These are phyloP conservation scores for Microcyclospora tardicrescens DNA, from an alignment of 2,329 filamentous ascomycete genomes.

Conservation along the genomic window DNA sequence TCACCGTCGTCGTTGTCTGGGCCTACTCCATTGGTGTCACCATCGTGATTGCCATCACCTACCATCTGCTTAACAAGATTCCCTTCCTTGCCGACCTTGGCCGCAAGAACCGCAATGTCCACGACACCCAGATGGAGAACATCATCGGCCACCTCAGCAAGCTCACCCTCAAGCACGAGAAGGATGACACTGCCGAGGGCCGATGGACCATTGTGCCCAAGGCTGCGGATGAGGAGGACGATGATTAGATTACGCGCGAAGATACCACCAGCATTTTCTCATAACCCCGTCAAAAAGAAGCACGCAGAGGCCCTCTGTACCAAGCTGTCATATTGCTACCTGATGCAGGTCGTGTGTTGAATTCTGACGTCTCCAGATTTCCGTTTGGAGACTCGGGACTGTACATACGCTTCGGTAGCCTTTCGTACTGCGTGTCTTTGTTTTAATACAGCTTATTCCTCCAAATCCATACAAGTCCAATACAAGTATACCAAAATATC, in stretches of 20 bases:
- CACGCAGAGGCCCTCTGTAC: not conserved
- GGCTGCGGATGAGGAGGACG: constrained; percentile 34
- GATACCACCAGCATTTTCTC: not conserved
- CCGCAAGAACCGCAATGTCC: constrained; percentile 46
- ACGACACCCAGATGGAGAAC: constrained; percentile 54
- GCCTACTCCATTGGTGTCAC: constrained; percentile 53
- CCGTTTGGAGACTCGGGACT: not conserved
- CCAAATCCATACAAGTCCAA: not conserved
- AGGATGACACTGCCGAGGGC: constrained; percentile 33
- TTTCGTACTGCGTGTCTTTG: not conserved
- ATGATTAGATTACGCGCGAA: constrained; percentile 27
- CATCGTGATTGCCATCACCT: constrained; percentile 53
- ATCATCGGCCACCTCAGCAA: constrained; percentile 52
- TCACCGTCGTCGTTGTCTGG: constrained; percentile 54
- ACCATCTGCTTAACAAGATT: constrained; percentile 49
- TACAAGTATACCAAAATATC: not conserved
- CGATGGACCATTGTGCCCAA: constrained; percentile 34
- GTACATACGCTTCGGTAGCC: not conserved
- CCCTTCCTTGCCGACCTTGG: constrained; percentile 48
- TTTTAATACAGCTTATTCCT: too few relatives aligned
- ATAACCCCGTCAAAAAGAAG: not conserved
- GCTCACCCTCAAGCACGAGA: constrained; percentile 47
- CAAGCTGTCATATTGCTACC: not conserved
- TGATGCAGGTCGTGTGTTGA: not conserved
- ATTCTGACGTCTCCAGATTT: not conserved